These are phyloP conservation scores for Monoraphidium neglectum DNA, from an alignment of 139 green algal genomes.

Conservation along the genomic window DNA sequence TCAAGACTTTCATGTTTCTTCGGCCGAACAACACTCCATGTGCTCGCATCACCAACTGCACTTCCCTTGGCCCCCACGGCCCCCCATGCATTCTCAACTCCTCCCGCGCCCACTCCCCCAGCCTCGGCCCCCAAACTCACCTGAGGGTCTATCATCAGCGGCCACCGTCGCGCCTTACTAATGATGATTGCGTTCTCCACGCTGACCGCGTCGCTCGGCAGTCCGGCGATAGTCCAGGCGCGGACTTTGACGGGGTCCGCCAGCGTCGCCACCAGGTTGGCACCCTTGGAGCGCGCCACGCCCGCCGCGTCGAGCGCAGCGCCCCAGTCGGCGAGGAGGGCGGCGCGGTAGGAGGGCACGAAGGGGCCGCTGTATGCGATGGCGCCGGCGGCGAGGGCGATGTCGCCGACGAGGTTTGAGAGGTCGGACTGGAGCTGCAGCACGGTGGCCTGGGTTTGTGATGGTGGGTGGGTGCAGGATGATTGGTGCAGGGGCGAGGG, in stretches of 20 bases:
- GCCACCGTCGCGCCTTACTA: slow-evolving; percentile 78
- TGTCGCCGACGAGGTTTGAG: slow-evolving; percentile 77
- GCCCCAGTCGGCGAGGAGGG: slow-evolving; percentile 66
- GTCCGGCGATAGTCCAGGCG: slow-evolving; percentile 71
- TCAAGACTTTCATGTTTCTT: no score
- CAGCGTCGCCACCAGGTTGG: slow-evolving; percentile 62
- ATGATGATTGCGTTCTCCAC: slow-evolving; percentile 83
- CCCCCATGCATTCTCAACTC: no score
- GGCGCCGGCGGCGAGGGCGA: slow-evolving; percentile 65
- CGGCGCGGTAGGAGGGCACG: slow-evolving; percentile 67
- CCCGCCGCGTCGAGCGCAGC: slow-evolving; percentile 54
- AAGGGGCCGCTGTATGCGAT: slow-evolving; percentile 78
- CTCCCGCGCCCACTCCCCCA: no score
- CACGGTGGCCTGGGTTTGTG: slow-evolving; percentile 53
- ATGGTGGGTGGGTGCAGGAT: not conserved
- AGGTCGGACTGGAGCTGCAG: slow-evolving; percentile 61
- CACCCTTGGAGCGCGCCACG: slow-evolving; percentile 58
- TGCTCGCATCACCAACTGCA: no score
- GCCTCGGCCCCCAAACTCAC: slow-evolving; percentile 32
- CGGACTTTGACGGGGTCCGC: slow-evolving; percentile 75
- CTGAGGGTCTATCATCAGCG: slow-evolving; percentile 84
- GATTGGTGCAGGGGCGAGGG: not conserved
- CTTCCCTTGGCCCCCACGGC: no score
- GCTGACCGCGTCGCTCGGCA: slow-evolving; percentile 74
- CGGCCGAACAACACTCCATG: no score